Evolutionary conservation across 306 rosid species (phyloP).

Genomic region (Argentina anserina): DNA sequence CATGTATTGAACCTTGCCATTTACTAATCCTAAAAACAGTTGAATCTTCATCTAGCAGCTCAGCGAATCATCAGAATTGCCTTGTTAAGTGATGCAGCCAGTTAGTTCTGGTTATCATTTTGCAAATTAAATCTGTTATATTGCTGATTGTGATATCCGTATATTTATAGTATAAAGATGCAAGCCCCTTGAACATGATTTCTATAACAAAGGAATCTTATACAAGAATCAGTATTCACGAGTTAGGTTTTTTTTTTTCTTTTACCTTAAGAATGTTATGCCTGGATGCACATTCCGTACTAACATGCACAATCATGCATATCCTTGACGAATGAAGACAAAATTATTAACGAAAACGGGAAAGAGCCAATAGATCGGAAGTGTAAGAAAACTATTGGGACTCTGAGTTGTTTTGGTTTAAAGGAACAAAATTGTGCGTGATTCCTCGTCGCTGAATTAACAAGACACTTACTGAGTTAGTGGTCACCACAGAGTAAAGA

Average conservation of each 20-base stretch:
- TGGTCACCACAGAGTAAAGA: background rate
- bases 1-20: background rate
- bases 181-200: background rate
- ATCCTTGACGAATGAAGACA: background rate
- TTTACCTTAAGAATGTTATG: background rate
- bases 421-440: background rate
- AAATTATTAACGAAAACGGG: background rate
- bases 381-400: background rate
- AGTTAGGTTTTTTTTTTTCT: background rate
- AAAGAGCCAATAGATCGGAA: background rate
- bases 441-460: slow-evolving; percentile 1
- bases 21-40: background rate
- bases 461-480: background rate
- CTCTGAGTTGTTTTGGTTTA: background rate
- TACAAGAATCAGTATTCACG: background rate
- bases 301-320: slow-evolving; percentile 5
- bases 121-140: background rate
- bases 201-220: background rate
- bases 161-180: background rate
- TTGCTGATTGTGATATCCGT: background rate
- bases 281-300: background rate
- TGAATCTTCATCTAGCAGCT: background rate
- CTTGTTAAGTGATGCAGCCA: background rate
- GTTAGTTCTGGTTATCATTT: background rate
- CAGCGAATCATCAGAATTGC: background rate